Conservation (phyloP, 2,329 filamentous ascomycete species). For the Byssoonygena ceratinophila region DNA sequence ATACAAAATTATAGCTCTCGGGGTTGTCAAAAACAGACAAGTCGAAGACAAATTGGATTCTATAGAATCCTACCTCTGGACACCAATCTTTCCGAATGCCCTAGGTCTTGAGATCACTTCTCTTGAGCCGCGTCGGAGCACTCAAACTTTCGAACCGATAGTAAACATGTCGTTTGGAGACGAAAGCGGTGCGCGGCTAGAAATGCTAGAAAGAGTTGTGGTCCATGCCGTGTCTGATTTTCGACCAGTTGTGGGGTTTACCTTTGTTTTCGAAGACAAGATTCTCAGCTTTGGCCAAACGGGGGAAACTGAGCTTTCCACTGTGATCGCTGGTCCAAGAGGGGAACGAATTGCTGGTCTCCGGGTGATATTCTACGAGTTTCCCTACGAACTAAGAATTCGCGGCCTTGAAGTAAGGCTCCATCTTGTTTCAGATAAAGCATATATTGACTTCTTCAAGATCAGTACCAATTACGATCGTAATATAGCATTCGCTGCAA, state of each 20-base stretch:
- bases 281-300: neutral
- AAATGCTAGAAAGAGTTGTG: neutral
- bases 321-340: slow-evolving; percentile 4
- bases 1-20: neutral
- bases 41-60: neutral
- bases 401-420: slow-evolving; percentile 2
- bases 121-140: neutral
- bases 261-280: neutral
- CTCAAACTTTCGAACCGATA: neutral
- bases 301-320: neutral
- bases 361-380: neutral
- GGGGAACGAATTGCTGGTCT: slow-evolving; percentile 9
- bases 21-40: neutral
- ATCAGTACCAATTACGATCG: slow-evolving; percentile 7
- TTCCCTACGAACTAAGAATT: neutral
- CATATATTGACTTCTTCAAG: neutral
- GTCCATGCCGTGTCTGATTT: slow-evolving; percentile 1
- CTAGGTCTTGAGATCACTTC: neutral
- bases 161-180: slow-evolving; percentile 8
- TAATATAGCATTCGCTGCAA: slow-evolving; percentile 1
- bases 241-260: neutral
- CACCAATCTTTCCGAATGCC: neutral
- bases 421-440: neutral
- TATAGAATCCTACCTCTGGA: neutral
- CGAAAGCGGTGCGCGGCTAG: neutral